A percentile compares a stretch with the other conserved stretches of the same genome.
phyloP scores from a whole-genome alignment of 352 stramenopile genomes.

The Phytopythium cucurbitacearum region DNA sequence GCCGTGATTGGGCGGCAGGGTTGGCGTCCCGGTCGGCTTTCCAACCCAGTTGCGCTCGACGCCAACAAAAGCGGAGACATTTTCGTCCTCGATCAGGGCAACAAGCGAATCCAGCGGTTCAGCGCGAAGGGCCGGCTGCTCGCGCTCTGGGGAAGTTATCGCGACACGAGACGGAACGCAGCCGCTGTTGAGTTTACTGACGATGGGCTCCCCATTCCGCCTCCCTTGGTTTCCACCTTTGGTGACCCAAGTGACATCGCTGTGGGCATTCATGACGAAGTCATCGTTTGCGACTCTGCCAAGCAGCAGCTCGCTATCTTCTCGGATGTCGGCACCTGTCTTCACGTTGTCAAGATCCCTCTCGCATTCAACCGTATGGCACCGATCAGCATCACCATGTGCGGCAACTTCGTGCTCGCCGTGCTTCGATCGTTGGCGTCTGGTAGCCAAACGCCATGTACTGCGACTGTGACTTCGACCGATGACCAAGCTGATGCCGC shows the following conservation, averaged over 20 bases:
- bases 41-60: conserved; percentile 29
- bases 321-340: conserved; percentile 31
- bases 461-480: background rate
- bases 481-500: background rate
- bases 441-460: background rate
- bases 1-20: conserved; percentile 32
- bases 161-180: conserved; percentile 3
- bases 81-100: conserved; percentile 57
- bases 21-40: conserved; percentile 22
- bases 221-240: conserved; percentile 14
- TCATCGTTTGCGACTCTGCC: conserved; percentile 39
- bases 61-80: conserved; percentile 39
- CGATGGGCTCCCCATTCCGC: conserved; percentile 5
- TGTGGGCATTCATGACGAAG: conserved; percentile 22
- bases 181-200: background rate
- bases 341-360: conserved; percentile 17
- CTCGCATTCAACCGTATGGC: conserved; percentile 6
- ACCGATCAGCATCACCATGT: conserved; percentile 17
- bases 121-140: conserved; percentile 34
- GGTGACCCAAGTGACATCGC: conserved; percentile 12
- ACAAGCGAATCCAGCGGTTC: conserved; percentile 59
- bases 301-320: conserved; percentile 34
- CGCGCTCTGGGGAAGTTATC: conserved; percentile 35
- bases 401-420: conserved; percentile 12
- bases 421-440: background rate